phyloP scores from a whole-genome alignment of 257 asterid genomes.

The Datura wrightii region DNA sequence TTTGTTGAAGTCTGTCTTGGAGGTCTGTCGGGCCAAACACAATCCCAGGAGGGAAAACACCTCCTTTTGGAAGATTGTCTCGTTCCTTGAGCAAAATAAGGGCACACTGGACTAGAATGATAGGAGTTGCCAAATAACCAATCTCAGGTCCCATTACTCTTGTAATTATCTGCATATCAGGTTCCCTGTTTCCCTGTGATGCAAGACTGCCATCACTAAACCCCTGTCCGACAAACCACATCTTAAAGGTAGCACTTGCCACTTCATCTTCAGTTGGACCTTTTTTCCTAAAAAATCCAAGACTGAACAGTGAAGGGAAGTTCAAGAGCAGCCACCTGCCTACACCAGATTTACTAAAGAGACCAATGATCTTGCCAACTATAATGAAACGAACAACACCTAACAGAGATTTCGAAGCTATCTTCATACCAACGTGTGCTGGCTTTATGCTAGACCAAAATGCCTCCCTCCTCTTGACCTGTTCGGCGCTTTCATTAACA shows the following conservation, averaged over 20 bases:
- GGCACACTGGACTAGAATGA: conserved; percentile 76
- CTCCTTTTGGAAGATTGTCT: conserved; percentile 75
- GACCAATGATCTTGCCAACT: conserved; percentile 63
- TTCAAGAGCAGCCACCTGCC: conserved; percentile 79
- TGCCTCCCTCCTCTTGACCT: conserved; percentile 55
- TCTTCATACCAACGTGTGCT: conserved; percentile 77
- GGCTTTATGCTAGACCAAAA: conserved; percentile 83
- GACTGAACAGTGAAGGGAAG: conserved; percentile 72
- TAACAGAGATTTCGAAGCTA: conserved; percentile 59
- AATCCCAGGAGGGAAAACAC: conserved; percentile 87
- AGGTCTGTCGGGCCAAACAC: conserved; percentile 83
- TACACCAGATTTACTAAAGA: conserved; percentile 48
- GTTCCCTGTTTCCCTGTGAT: conserved; percentile 50
- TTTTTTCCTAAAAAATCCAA: conserved; percentile 66
- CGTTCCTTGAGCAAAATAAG: conserved; percentile 63
- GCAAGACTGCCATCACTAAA: conserved; percentile 57
- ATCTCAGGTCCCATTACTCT: conserved; percentile 95
- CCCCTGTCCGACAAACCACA: conserved; percentile 95
- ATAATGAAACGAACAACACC: conserved; percentile 58
- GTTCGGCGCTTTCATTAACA: conserved; percentile 56
- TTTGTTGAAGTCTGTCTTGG: conserved; percentile 68
- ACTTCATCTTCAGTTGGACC: conserved; percentile 93
- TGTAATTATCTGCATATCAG: conserved; percentile 75
- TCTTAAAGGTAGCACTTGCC: conserved; percentile 72
- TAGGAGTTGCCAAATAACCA: conserved; percentile 85